phyloP scores from a whole-genome alignment of 345 rosid species.

The Syzygium aromaticum region DNA sequence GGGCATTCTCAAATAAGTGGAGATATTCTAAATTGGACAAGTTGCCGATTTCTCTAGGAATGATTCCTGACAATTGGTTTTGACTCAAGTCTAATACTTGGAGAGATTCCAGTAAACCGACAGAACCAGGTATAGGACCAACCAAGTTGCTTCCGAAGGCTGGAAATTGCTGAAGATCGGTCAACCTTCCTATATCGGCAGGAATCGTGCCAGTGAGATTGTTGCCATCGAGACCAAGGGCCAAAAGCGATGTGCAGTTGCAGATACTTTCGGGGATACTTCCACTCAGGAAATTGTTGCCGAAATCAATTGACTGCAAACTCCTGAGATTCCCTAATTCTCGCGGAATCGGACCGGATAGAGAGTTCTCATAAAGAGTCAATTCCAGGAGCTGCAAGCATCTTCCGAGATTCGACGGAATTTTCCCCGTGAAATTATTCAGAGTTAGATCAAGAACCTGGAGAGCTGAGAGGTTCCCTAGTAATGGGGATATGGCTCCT shows the following conservation, averaged over 20 bases:
- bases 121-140: constrained; percentile 59
- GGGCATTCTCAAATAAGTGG: constrained; percentile 28
- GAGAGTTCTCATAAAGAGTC: constrained; percentile 36
- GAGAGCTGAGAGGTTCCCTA: constrained; percentile 64
- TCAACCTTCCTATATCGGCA: constrained; percentile 45
- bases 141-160: constrained; percentile 34
- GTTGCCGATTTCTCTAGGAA: constrained; percentile 66
- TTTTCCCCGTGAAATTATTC: constrained; percentile 43
- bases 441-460: constrained; percentile 84
- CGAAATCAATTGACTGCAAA: constrained; percentile 47
- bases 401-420: constrained; percentile 56
- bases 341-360: constrained; percentile 57
- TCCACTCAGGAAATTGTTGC: constrained; percentile 48
- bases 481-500: constrained; percentile 56
- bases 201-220: constrained; percentile 61
- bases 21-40: constrained; percentile 41
- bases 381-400: constrained; percentile 43
- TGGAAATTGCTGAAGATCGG: constrained; percentile 37
- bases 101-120: constrained; percentile 39
- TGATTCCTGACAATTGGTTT: constrained; percentile 48
- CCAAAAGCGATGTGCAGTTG: constrained; percentile 41
- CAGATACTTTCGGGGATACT: constrained; percentile 50
- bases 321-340: constrained; percentile 48
- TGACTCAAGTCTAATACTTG: constrained; percentile 43
- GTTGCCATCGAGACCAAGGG: constrained; percentile 33